Evolutionary conservation across 306 rosid genomes (phyloP).

Genomic region (Luffa aegyptiaca): DNA sequence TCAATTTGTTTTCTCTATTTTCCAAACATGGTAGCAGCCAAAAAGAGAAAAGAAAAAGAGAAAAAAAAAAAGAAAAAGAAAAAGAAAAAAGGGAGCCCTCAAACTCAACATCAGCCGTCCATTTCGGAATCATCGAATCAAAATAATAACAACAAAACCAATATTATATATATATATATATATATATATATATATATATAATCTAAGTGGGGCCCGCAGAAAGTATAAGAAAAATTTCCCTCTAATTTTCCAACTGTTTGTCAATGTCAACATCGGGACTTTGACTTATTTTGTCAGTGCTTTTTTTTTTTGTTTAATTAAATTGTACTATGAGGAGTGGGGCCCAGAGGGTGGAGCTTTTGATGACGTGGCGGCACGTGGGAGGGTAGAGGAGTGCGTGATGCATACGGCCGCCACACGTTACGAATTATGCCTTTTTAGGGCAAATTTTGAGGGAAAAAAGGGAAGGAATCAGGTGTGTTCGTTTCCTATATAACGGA

Average conservation of each 20-base stretch:
- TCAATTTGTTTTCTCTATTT: neutral
- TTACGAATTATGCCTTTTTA: neutral
- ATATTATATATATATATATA: too few relatives aligned
- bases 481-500: neutral
- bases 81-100: neutral
- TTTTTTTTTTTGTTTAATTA: neutral
- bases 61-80: neutral
- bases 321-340: neutral
- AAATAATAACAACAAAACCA: neutral
- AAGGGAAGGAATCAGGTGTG: neutral
- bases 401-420: conserved; percentile 10
- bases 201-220: neutral
- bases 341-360: neutral
- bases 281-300: neutral
- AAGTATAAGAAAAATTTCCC: too few relatives aligned
- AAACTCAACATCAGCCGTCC: neutral
- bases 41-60: neutral
- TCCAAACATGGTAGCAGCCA: neutral
- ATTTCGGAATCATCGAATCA: neutral
- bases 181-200: too few relatives aligned
- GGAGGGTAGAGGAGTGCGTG: conserved; percentile 5
- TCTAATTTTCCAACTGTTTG: neutral
- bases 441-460: neutral
- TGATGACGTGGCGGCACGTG: neutral
- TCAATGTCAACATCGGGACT: neutral